These are phyloP conservation scores for Ceratonia siliqua DNA, from an alignment of 306 rosid genomes.

Conservation along the genomic window DNA sequence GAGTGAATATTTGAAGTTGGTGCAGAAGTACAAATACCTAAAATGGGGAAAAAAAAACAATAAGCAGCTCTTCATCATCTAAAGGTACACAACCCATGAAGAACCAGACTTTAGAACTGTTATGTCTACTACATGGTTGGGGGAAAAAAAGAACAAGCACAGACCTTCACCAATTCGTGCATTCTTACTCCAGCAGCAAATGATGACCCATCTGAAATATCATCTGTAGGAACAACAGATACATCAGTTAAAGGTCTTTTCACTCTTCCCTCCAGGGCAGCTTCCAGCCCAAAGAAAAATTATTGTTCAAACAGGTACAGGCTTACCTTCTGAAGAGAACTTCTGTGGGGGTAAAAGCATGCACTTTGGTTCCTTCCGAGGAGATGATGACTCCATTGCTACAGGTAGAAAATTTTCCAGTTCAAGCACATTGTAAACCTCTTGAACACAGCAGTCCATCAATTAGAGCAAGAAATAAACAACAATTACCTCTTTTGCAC, in stretches of 20 bases:
- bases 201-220: conserved; percentile 63
- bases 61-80: conserved; percentile 15
- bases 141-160: conserved; percentile 29
- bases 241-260: conserved; percentile 18
- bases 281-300: conserved; percentile 24
- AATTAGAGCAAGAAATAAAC: conserved; percentile 17
- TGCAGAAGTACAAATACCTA: conserved; percentile 87
- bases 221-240: conserved; percentile 48
- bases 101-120: conserved; percentile 24
- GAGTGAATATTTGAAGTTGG: conserved; percentile 83
- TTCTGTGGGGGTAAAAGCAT: conserved; percentile 58
- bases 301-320: conserved; percentile 28
- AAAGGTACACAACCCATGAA: conserved; percentile 23
- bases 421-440: conserved; percentile 28
- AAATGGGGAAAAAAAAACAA: conserved; percentile 15
- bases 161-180: conserved; percentile 86
- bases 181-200: conserved; percentile 79
- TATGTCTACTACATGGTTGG: background rate
- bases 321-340: conserved; percentile 56
- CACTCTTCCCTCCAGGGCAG: conserved; percentile 12
- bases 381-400: conserved; percentile 91
- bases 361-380: conserved; percentile 69
- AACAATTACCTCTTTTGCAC: conserved; percentile 83
- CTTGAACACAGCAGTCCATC: conserved; percentile 25
- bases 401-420: conserved; percentile 40